These are phyloP conservation scores for Fusarium proliferatum DNA, from an alignment of 2,329 filamentous ascomycete genomes.

Conservation along the genomic window DNA sequence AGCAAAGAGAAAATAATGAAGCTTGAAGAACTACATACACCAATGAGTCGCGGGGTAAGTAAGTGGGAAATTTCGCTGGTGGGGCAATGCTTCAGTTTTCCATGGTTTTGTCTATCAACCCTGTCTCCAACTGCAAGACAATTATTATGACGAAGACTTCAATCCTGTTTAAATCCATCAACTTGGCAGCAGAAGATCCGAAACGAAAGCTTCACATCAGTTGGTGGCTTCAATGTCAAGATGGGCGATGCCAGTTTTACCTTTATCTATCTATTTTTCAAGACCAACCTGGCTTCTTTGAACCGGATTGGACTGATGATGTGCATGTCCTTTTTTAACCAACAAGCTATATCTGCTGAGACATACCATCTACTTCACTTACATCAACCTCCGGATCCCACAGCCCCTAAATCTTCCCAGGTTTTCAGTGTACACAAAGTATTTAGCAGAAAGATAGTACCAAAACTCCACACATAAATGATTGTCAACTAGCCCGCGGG, in stretches of 20 bases:
- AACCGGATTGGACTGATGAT: background rate
- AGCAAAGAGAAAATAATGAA: background rate
- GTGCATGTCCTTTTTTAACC: background rate
- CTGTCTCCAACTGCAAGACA: background rate
- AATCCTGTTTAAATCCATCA: background rate
- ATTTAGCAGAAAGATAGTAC: background rate
- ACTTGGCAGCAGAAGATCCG: background rate
- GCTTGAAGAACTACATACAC: conserved; percentile 2
- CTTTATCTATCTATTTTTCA: conserved; percentile 8
- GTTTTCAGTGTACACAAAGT: conserved; percentile 16
- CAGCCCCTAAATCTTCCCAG: background rate
- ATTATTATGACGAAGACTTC: background rate
- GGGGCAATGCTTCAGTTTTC: conserved; percentile 8
- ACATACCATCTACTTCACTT: background rate
- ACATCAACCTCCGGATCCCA: background rate
- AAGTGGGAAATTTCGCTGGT: conserved; percentile 28
- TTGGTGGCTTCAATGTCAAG: background rate
- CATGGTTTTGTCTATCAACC: conserved; percentile 10
- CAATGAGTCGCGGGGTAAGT: conserved; percentile 27
- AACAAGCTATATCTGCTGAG: background rate
- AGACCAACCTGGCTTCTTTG: background rate
- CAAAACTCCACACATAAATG: conserved; percentile 31
- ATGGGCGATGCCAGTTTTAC: conserved; percentile 11
- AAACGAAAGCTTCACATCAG: background rate
- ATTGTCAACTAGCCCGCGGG: conserved; percentile 15